A percentile compares a stretch with the other conserved stretches of the same genome.
Conservation (phyloP, 805 yeast genomes). For the Wickerhamiella shivajii region DNA sequence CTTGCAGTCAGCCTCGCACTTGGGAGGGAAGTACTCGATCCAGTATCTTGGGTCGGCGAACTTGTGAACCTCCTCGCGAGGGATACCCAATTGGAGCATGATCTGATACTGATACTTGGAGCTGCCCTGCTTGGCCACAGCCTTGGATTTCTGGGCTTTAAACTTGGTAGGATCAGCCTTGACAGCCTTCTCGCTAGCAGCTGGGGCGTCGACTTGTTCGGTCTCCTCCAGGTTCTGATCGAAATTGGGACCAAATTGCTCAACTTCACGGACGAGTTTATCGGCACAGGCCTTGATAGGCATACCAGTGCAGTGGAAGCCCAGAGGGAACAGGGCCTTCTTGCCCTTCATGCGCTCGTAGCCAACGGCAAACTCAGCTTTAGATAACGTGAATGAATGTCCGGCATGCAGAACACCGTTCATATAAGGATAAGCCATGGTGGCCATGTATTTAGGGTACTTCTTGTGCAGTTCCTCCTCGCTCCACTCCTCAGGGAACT, state of each 20-base stretch:
- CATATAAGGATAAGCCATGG: conserved; percentile 99
- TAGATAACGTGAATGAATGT: conserved; percentile 87
- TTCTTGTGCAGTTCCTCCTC: conserved; percentile 59
- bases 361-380: conserved; percentile 83
- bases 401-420: conserved; percentile 98
- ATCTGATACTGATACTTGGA: conserved; percentile 92
- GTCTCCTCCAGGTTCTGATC: conserved; percentile 38
- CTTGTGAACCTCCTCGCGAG: conserved; percentile 65
- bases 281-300: conserved; percentile 93
- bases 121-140: conserved; percentile 84
- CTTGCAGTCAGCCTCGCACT: conserved; percentile 66
- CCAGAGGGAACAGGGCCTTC: conserved; percentile 84
- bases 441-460: conserved; percentile 75
- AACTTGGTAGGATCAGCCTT: conserved; percentile 79
- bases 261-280: conserved; percentile 83
- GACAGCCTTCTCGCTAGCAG: conserved; percentile 22
- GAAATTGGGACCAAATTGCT: conserved; percentile 75
- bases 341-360: conserved; percentile 92
- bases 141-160: conserved; percentile 85
- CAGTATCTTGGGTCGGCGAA: conserved; percentile 90
- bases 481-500: conserved; percentile 43
- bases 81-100: conserved; percentile 86
- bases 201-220: conserved; percentile 20
- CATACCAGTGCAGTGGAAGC: conserved; percentile 99
- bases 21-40: conserved; percentile 84